Evolutionary conservation across 2,329 filamentous ascomycete species (phyloP), one percentile per base, ranked within the genome.

Genomic region (Colletotrichum sp.): DNA sequence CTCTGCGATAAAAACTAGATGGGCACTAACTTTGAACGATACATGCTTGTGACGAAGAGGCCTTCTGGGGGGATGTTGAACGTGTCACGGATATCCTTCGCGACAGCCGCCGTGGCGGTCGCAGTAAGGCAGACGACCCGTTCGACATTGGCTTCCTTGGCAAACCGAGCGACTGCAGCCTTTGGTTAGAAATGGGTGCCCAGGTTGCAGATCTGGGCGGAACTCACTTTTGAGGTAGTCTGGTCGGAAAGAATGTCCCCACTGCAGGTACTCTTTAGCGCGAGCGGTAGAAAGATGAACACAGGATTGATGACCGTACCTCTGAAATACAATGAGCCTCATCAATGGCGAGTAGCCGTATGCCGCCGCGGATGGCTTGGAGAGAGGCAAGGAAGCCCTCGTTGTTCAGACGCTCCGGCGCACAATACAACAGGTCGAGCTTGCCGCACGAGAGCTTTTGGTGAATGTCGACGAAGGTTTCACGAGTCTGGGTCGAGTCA

Each of bases 271-370:
- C 57, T n/a, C 3, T 3, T 62, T 5, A 62, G 57, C 9, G 15
- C 9, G 9, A n/a, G n/a, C 10, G 28, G 28, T 18, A 10, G 6
- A 6, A 5, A 9, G 12, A 21, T 6, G 16, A 3, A 34, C 4
- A 1, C 6, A 13, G 26, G 1, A 7, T 34, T 2, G 5, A 34
- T 3, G 59, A 62, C 24, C 0, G 12, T 21, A 80, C 79, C 76
- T 91, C 89, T 5, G 90, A 91, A 52, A 92, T 89, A 76, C 90
- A 92, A 78, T 92, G 90, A 1, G 90, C 90, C 78, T 92, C 90
- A 52, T 92, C 90, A 0, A 92, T 87, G 2, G 89, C 90, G 26
- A 92, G 81, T 6, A 93, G 82, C 4, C 91, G 87, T 2, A 92
- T 85, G 8, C 90, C 90, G 3, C 90, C 90, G 1, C 87, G 86